Evolutionary conservation across 495 filamentous ascomycete species (phyloP), one percentile per base, ranked within the genome.

Genomic region (Neurospora cerealis): DNA sequence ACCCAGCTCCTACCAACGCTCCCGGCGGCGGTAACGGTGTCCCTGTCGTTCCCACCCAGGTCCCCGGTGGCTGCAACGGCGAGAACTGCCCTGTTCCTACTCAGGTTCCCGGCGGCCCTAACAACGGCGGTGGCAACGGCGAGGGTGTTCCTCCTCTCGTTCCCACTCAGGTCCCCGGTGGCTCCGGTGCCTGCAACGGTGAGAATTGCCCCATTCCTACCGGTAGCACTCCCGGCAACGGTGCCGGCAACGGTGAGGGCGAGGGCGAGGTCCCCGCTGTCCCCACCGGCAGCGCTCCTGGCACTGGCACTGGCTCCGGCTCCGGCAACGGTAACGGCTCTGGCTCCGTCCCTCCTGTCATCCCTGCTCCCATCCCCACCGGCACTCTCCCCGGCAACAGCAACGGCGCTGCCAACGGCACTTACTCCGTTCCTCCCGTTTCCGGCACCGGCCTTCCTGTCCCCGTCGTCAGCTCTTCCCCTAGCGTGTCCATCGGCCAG

Each of bases 41-140:
- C 72, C 70, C 69, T 39, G 46, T 79, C 37, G 82, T 84, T 28
- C 13, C 24, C 13, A 60, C 86, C 85, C 36, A 86, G 84, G n/a
- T 48, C n/a, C 46, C 46, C n/a, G 44, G 44, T 10, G 44, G 44
- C 44, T 48, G 44, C 44, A 48, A 24, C n/a, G 44, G 44, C n/a
- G 44, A 21, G n/a, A 17, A 87, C 28, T 60, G 38, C 70, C 70
- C 71, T 48, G 21, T 69, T 15, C n/a, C 44, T 48, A 48, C 44
- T 6, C 32, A 62, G 21, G 17, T 28, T 13, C 34, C 24, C 36
- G 15, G 21, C 28, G 60, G 60, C 36, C 36, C 28, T 13, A 54
- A 54, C 24, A 62, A 40, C 40, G 24, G 21, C 24, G 38, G 38
- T 28, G 60, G 54, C 40, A 46, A 46, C 19, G 42, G 42, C 3